phyloP scores from a whole-genome alignment of 2,329 filamentous ascomycete genomes.

The Colletotrichum tanaceti region DNA sequence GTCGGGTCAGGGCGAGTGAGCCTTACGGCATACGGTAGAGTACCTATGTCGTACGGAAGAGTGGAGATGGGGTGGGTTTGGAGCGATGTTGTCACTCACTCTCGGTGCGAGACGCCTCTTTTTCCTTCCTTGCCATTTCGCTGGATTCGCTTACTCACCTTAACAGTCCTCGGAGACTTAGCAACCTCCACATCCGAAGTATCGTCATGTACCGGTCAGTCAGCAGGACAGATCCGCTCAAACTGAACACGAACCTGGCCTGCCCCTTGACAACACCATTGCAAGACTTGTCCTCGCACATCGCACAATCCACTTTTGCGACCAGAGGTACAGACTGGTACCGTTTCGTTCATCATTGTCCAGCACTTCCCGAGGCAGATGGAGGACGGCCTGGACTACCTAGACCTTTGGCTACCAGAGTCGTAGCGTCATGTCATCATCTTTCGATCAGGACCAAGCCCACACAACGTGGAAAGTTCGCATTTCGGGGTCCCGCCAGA shows the following conservation, averaged over 20 bases:
- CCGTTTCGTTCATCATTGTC: constrained; percentile 12
- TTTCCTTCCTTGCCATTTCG: background rate
- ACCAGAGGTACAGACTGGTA: constrained; percentile 9
- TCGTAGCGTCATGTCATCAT: constrained; percentile 36
- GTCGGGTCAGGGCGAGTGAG: background rate
- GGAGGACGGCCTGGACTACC: constrained; percentile 31
- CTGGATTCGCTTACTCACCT: constrained; percentile 34
- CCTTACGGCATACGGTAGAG: constrained; percentile 16
- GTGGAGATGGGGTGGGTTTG: constrained; percentile 25
- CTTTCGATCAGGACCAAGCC: constrained; percentile 26
- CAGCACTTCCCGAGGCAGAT: constrained; percentile 27
- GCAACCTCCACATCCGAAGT: constrained; percentile 36
- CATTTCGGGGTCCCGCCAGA: constrained; percentile 26
- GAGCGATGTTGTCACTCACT: constrained; percentile 22
- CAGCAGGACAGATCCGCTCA: constrained; percentile 23
- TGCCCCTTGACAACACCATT: constrained; percentile 38
- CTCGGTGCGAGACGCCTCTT: constrained; percentile 11
- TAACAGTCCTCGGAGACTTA: constrained; percentile 31
- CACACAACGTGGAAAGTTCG: constrained; percentile 13
- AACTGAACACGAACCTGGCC: constrained; percentile 13
- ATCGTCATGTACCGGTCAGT: constrained; percentile 35
- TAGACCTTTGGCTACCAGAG: constrained; percentile 20
- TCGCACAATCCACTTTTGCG: constrained; percentile 25
- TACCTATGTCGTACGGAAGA: no score
- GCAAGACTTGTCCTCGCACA: constrained; percentile 28